Conservation (phyloP, 1,139 yeast genomes). For the Scheffersomyces titani region DNA sequence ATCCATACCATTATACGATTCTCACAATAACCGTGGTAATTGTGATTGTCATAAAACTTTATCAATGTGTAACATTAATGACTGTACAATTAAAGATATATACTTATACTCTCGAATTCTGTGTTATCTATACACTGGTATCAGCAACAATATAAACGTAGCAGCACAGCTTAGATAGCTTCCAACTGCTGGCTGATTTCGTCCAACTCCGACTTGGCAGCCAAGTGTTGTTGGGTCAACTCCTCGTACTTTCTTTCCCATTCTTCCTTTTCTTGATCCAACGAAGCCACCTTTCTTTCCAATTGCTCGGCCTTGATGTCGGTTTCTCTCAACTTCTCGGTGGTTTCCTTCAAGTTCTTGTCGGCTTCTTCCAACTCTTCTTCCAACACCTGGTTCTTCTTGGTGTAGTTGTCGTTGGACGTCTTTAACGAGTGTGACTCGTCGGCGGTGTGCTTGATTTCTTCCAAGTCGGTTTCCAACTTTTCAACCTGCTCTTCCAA, state of each 20-base stretch:
- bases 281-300: constrained; percentile 90
- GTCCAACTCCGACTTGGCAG: constrained; percentile 87
- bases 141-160: background rate
- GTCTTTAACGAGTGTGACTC: constrained; percentile 90
- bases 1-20: background rate
- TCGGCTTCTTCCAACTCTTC: constrained; percentile 94
- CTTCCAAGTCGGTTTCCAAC: constrained; percentile 76
- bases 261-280: constrained; percentile 90
- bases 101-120: background rate
- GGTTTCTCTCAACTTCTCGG: constrained; percentile 91
- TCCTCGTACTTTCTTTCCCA: constrained; percentile 93
- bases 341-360: constrained; percentile 87
- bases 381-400: constrained; percentile 90
- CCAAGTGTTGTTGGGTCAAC: constrained; percentile 73
- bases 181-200: constrained; percentile 94
- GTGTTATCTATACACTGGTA: background rate
- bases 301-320: constrained; percentile 97
- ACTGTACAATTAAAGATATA: no score
- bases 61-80: no score
- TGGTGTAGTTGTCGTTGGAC: constrained; percentile 85
- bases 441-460: constrained; percentile 86
- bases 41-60: background rate
- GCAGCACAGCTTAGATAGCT: constrained; percentile 54
- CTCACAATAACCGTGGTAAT: background rate
- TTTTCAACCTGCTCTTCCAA: constrained; percentile 91